phyloP scores from a whole-genome alignment of 129 eudicot species.

The Chrysanthemum makinoi region DNA sequence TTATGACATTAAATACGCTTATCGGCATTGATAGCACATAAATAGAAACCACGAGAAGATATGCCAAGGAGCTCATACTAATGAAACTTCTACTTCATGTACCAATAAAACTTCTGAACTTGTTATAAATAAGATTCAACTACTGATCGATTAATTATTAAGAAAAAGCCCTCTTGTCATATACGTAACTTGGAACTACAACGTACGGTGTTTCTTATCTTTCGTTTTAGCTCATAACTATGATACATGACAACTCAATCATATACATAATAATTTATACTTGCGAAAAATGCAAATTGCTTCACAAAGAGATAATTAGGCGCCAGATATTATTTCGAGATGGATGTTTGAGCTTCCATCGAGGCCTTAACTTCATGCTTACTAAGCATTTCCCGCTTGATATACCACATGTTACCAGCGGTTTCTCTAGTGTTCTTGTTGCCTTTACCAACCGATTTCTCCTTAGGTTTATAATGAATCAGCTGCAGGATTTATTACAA shows the following conservation, averaged over 20 bases:
- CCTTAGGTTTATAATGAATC: slow-evolving; percentile 86
- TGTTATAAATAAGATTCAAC: too few species aligned
- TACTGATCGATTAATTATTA: too few species aligned
- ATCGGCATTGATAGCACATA: too few species aligned
- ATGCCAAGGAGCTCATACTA: too few species aligned
- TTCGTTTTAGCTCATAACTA: slow-evolving; percentile 34
- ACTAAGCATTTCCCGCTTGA: slow-evolving; percentile 94
- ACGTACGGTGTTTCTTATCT: slow-evolving; percentile 30
- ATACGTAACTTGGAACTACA: slow-evolving; percentile 15
- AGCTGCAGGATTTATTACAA: too few species aligned
- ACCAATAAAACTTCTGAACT: too few species aligned
- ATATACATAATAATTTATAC: slow-evolving; percentile 19
- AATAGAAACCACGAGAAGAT: too few species aligned
- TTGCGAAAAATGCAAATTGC: slow-evolving; percentile 16
- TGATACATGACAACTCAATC: slow-evolving; percentile 27
- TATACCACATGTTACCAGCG: slow-evolving; percentile 83
- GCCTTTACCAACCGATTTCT: slow-evolving; percentile 78
- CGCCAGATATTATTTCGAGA: slow-evolving; percentile 83
- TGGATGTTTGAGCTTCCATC: slow-evolving; percentile 98
- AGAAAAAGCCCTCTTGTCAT: neutral
- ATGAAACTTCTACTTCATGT: too few species aligned
- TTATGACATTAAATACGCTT: too few species aligned
- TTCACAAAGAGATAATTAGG: slow-evolving; percentile 50
- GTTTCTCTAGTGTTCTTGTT: slow-evolving; percentile 86
- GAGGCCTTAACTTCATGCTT: slow-evolving; percentile 94